Base-by-base conservation (phyloP, 345 rosid genomes). In the Euphorbia lathyris region DNA sequence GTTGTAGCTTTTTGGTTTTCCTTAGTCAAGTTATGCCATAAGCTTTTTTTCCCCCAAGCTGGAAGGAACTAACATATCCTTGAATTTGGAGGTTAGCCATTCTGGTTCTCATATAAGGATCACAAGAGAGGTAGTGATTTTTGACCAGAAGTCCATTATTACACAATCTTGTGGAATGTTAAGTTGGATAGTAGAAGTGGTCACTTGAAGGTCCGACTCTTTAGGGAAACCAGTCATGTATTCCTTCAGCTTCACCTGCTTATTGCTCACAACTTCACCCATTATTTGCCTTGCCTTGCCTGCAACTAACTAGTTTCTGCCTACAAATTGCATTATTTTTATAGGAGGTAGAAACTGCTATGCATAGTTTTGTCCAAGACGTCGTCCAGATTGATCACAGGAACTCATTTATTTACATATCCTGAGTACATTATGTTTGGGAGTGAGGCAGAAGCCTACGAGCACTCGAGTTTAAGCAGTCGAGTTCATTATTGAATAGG, bases 151-250 rank as follows among this genome's bases (percentile, higher is more conserved):
- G 48, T 1, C 14, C 42, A 50, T 29, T 9, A n/a, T 61, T n/a
- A n/a, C 34, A n/a, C 66, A 55, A 7, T 60, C 75, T 30, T 74
- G 17, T 38, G 83, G 83, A 0, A 70, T 45, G n/a, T 63, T 57
- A 38, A 76, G 72, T 16, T 26, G 34, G 12, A 68, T 50, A 25
- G 71, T 7, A 30, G 40, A 0, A 1, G 56, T 64, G 8, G 9
- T 63, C 11, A 80, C 12, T 10, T 48, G 9, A 71, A 80, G 42
- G 69, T 77, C 78, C 23, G 83, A 66, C 47, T 77, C 83, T 63
- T 71, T 36, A 11, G 71, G 74, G 14, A 13, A 64, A 20, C 84
- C 74, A 2, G 57, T 27, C 42, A 60, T 67, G 13, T 74, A 50
- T 10, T 67, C 58, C 59, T 58, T 73, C 17, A 73, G n/a, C 5